Percentiles rank a stretch among this genome's conserved stretches.
Evolutionary conservation across 2,329 filamentous ascomycete genomes (phyloP).

Genomic region (Neurospora sp.): DNA sequence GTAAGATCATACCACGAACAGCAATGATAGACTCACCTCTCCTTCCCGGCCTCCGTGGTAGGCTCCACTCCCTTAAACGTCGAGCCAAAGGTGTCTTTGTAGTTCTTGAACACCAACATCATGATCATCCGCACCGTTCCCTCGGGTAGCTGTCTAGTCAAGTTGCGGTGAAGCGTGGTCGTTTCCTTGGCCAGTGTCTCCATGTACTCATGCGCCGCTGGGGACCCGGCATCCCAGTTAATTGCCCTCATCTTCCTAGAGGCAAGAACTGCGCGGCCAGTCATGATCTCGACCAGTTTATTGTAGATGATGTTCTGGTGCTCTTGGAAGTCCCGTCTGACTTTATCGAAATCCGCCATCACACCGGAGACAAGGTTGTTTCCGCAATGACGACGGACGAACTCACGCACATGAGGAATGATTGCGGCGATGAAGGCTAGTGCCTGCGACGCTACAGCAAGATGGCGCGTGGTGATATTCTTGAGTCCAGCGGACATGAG

Average conservation of each 20-base stretch:
- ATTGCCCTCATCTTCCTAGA: slow-evolving; percentile 65
- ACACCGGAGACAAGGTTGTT: slow-evolving; percentile 43
- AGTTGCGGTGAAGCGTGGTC: slow-evolving; percentile 69
- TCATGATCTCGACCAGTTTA: slow-evolving; percentile 90
- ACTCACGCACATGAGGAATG: slow-evolving; percentile 84
- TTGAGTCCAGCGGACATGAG: slow-evolving; percentile 81
- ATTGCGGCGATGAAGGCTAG: slow-evolving; percentile 79
- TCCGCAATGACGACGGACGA: slow-evolving; percentile 65
- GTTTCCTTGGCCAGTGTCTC: slow-evolving; percentile 83
- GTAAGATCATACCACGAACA: background rate
- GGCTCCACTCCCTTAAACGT: slow-evolving; percentile 57
- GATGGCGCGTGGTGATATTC: slow-evolving; percentile 92
- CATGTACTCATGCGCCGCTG: slow-evolving; percentile 57
- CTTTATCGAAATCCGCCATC: slow-evolving; percentile 81
- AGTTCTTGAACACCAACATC: slow-evolving; percentile 72
- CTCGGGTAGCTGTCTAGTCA: slow-evolving; percentile 73
- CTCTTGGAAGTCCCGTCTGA: slow-evolving; percentile 73
- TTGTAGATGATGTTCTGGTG: slow-evolving; percentile 87
- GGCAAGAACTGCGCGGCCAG: slow-evolving; percentile 61
- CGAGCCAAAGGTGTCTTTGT: slow-evolving; percentile 67
- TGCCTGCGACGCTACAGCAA: slow-evolving; percentile 83
- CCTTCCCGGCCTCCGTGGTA: slow-evolving; percentile 56
- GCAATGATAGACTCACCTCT: slow-evolving; percentile 44
- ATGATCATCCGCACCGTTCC: slow-evolving; percentile 73
- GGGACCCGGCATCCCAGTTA: slow-evolving; percentile 54